These are phyloP conservation scores for Cyberlindnera mycetangii DNA, from an alignment of 805 yeast genomes.

Conservation along the genomic window DNA sequence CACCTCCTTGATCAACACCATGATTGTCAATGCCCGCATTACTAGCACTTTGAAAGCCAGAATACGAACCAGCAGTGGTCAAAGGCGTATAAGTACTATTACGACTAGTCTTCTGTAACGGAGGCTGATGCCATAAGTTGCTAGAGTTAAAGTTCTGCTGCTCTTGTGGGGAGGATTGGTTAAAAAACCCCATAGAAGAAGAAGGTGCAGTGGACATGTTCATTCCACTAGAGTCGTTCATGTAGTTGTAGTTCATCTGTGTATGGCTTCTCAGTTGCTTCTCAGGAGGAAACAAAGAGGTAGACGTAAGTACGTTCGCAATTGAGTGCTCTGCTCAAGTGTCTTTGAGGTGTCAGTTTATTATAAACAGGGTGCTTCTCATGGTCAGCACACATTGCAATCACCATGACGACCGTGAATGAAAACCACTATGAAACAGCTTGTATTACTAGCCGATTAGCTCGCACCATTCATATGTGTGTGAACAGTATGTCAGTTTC, in stretches of 20 bases:
- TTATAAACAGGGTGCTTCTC: too few relatives aligned
- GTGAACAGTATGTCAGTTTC: too few relatives aligned
- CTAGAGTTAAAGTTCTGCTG: constrained; percentile 6
- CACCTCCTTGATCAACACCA: constrained; percentile 2
- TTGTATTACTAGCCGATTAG: too few relatives aligned
- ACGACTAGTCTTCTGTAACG: constrained; percentile 3
- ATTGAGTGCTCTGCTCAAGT: too few relatives aligned
- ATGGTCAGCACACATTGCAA: constrained; percentile 9
- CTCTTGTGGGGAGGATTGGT: constrained; percentile 9
- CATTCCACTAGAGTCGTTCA: constrained; percentile 10
- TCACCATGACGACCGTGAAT: constrained; percentile 14
- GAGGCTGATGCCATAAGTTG: constrained; percentile 14
- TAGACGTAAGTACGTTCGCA: too few relatives aligned
- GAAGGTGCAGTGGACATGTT: constrained; percentile 19
- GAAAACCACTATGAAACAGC: constrained; percentile 4
- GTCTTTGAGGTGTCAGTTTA: too few relatives aligned
- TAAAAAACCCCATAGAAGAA: constrained; percentile 8
- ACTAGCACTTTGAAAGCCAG: not conserved
- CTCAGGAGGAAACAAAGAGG: too few relatives aligned
- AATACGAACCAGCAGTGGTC: constrained; percentile 2
- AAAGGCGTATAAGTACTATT: not conserved
- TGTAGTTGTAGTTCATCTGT: constrained; percentile 10
- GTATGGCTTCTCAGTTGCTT: not conserved
- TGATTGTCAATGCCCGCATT: not conserved
- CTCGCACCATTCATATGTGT: too few relatives aligned